Evolutionary conservation across 2,329 filamentous ascomycete genomes (phyloP).

Genomic region (Neocatenulostroma microsporum): DNA sequence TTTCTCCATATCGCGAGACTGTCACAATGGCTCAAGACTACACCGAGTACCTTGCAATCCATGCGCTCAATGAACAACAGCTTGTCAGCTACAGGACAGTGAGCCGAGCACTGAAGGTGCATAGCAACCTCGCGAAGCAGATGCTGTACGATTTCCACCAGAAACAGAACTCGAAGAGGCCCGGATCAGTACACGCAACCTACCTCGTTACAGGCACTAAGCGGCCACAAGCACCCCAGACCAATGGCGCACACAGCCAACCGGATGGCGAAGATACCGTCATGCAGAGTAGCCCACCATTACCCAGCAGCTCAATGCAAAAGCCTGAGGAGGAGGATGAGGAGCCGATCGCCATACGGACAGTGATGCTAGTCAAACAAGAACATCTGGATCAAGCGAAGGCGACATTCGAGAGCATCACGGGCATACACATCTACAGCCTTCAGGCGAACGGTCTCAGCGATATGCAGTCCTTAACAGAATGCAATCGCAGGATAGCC

Average conservation of each 20-base stretch:
- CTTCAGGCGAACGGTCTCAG: slow-evolving; percentile 63
- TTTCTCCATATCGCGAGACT: slow-evolving; percentile 1
- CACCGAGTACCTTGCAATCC: slow-evolving; percentile 64
- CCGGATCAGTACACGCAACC: slow-evolving; percentile 77
- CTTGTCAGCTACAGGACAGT: slow-evolving; percentile 79
- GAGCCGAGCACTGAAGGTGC: slow-evolving; percentile 72
- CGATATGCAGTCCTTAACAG: slow-evolving; percentile 59
- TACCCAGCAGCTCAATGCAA: slow-evolving; percentile 59
- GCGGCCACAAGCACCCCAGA: slow-evolving; percentile 19
- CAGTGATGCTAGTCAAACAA: slow-evolving; percentile 24
- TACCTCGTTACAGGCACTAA: slow-evolving; percentile 74
- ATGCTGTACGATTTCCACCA: slow-evolving; percentile 83
- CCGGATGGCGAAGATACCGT: slow-evolving; percentile 57
- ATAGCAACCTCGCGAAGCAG: slow-evolving; percentile 82
- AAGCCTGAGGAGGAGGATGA: slow-evolving; percentile 39
- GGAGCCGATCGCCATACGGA: slow-evolving; percentile 43
- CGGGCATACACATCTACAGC: slow-evolving; percentile 81
- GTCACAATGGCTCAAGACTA: slow-evolving; percentile 46
- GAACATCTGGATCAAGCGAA: slow-evolving; percentile 43
- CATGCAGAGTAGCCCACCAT: slow-evolving; percentile 59
- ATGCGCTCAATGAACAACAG: slow-evolving; percentile 67
- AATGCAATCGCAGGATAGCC: slow-evolving; percentile 58
- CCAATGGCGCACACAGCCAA: slow-evolving; percentile 36
- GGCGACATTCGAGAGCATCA: slow-evolving; percentile 61
- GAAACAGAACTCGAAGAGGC: slow-evolving; percentile 65